phyloP scores from a whole-genome alignment of 495 filamentous ascomycete species.

The Xylaria bambusicola region DNA sequence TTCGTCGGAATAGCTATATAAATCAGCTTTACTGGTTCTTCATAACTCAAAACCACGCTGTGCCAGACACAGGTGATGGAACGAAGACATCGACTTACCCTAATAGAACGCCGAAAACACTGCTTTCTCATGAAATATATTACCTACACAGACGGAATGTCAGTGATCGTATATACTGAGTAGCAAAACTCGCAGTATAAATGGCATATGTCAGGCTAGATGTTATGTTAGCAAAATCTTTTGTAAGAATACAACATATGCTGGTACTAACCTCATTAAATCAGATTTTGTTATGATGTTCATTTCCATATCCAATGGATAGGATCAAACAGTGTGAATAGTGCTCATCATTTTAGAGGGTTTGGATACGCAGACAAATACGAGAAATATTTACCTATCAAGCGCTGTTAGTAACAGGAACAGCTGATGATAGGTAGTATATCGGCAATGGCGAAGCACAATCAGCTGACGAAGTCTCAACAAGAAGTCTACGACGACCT shows the following conservation, averaged over 20 bases:
- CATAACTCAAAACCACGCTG: too few relatives aligned
- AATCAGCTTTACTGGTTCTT: too few relatives aligned
- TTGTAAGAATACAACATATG: neutral
- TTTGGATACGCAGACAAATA: conserved; percentile 24
- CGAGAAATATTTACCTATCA: conserved; percentile 45
- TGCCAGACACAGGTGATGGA: neutral
- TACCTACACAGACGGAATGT: conserved; percentile 36
- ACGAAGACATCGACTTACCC: neutral
- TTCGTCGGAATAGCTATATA: too few relatives aligned
- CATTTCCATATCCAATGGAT: conserved; percentile 65
- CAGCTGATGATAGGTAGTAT: neutral
- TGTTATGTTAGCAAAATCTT: conserved; percentile 43
- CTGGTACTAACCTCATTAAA: conserved; percentile 85
- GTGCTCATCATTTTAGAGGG: conserved; percentile 49
- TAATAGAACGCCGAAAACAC: neutral
- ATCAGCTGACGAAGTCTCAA: conserved; percentile 98
- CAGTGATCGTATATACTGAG: conserved; percentile 21
- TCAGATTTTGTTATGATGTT: conserved; percentile 89
- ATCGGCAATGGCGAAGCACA: conserved; percentile 25
- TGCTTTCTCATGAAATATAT: conserved; percentile 2
- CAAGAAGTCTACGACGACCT: conserved; percentile 73
- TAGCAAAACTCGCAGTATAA: neutral
- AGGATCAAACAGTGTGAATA: conserved; percentile 99
- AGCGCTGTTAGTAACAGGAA: conserved; percentile 36
- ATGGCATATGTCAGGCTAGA: conserved; percentile 31